Conservation (phyloP, 352 stramenopile species). For the Phytophthora syringae region DNA sequence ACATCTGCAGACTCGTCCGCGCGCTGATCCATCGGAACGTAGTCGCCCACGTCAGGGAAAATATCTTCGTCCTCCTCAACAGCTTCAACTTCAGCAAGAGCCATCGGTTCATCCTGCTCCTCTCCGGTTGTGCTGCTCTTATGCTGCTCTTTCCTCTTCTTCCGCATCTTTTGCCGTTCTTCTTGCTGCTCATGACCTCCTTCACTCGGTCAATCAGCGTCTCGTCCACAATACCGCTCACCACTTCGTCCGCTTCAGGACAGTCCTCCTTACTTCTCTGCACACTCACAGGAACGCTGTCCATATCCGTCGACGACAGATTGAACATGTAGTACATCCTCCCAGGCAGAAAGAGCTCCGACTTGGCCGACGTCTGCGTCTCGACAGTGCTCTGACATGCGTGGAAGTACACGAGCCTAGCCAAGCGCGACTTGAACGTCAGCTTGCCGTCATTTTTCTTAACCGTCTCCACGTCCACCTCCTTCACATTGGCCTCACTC, state of each 20-base stretch:
- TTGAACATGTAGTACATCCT: slow-evolving; percentile 84
- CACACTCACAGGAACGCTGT: slow-evolving; percentile 65
- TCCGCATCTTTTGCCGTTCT: slow-evolving; percentile 42
- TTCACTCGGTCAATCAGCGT: slow-evolving; percentile 51
- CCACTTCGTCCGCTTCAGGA: slow-evolving; percentile 60
- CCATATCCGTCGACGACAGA: slow-evolving; percentile 40
- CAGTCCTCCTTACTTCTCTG: slow-evolving; percentile 82
- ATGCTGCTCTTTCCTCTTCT: slow-evolving; percentile 45
- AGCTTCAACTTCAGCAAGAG: slow-evolving; percentile 4
- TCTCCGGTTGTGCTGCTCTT: not conserved
- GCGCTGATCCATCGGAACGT: slow-evolving; percentile 70
- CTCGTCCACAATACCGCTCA: slow-evolving; percentile 60
- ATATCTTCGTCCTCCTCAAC: slow-evolving; percentile 70
- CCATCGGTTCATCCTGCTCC: slow-evolving; percentile 10
- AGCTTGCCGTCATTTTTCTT: slow-evolving; percentile 35
- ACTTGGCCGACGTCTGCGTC: slow-evolving; percentile 30
- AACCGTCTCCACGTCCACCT: not conserved
- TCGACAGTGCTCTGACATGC: slow-evolving; percentile 50
- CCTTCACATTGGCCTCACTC: no score
- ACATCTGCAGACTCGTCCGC: slow-evolving; percentile 18
- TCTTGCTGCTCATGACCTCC: slow-evolving; percentile 37
- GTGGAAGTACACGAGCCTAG: slow-evolving; percentile 71
- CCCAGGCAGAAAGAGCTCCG: slow-evolving; percentile 76
- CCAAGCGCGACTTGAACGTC: slow-evolving; percentile 67
- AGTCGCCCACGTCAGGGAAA: slow-evolving; percentile 74